Percentiles rank a stretch among this genome's conserved stretches.
Evolutionary conservation across 345 rosid species (phyloP).

Genomic region (Eutrema heterophyllum): DNA sequence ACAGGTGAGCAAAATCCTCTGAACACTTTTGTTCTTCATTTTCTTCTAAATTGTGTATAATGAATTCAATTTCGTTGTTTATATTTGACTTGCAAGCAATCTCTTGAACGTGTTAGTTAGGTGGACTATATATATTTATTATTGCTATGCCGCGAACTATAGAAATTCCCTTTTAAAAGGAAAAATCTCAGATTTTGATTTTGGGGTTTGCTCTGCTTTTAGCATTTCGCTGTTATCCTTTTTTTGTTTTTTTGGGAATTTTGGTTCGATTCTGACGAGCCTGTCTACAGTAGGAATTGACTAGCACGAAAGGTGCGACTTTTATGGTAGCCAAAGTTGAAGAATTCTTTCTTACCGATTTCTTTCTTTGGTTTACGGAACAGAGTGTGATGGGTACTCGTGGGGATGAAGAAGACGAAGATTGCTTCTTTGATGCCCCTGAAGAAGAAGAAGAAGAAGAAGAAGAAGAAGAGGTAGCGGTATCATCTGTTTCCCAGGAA

Average conservation of each 20-base stretch:
- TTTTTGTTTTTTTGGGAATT: constrained; percentile 24
- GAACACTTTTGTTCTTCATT: not conserved
- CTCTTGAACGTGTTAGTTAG: constrained; percentile 3
- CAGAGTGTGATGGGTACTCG: constrained; percentile 30
- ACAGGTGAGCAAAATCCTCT: constrained; percentile 17
- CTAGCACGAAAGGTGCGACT: not conserved
- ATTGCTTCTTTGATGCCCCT: constrained; percentile 61
- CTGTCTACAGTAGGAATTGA: constrained; percentile 26
- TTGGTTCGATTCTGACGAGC: constrained; percentile 44
- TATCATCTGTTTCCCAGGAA: constrained; percentile 24
- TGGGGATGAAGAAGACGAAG: constrained; percentile 52
- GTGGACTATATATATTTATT: not conserved
- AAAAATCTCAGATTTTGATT: not conserved
- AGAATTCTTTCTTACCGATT: not conserved
- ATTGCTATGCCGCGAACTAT: not conserved
- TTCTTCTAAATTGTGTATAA: not conserved
- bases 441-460: constrained; percentile 34
- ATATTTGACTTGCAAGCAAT: constrained; percentile 9
- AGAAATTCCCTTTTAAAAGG: too few relatives aligned
- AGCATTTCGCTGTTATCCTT: constrained; percentile 3
- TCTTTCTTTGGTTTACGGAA: constrained; percentile 24
- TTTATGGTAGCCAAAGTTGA: constrained; percentile 34
- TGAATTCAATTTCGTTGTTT: not conserved
- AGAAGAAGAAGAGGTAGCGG: not conserved
- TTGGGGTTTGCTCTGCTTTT: constrained; percentile 3